phyloP scores from a whole-genome alignment of 1,139 yeast species.

The Suhomyces yuchorum region DNA sequence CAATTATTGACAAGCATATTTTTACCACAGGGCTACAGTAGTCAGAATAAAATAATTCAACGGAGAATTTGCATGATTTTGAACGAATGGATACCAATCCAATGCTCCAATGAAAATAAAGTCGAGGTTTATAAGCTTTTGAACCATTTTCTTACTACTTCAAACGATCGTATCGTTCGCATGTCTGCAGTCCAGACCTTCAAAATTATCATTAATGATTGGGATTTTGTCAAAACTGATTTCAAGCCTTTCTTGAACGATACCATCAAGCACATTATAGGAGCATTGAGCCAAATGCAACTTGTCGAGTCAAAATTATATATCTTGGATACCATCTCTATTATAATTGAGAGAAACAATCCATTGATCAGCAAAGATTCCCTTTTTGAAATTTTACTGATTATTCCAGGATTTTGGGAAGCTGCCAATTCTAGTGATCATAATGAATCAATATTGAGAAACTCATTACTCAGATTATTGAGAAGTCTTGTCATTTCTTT shows the following conservation, averaged over 20 bases:
- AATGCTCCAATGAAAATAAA: constrained; percentile 61
- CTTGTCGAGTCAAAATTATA: constrained; percentile 75
- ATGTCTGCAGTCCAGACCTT: constrained; percentile 76
- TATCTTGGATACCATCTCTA: constrained; percentile 66
- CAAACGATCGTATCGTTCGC: constrained; percentile 73
- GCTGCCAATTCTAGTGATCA: constrained; percentile 41
- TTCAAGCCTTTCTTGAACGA: constrained; percentile 67
- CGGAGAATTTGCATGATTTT: constrained; percentile 77
- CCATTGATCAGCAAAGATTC: constrained; percentile 57
- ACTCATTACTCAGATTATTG: constrained; percentile 69
- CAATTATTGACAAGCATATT: constrained; percentile 57
- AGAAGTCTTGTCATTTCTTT: constrained; percentile 66
- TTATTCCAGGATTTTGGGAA: constrained; percentile 80
- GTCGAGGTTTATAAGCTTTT: constrained; percentile 63
- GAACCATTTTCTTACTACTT: constrained; percentile 41
- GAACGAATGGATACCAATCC: constrained; percentile 76
- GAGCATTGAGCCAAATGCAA: constrained; percentile 48
- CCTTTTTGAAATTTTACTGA: constrained; percentile 54
- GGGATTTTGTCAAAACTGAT: constrained; percentile 73
- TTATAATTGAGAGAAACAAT: constrained; percentile 64
- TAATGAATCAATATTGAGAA: constrained; percentile 68
- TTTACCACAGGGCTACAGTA: constrained; percentile 63
- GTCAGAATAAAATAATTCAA: constrained; percentile 60
- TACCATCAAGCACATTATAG: constrained; percentile 51
- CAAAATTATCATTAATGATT: constrained; percentile 72